These are phyloP conservation scores for Auriscalpium microsporum DNA, from an alignment of 768 basidiomycete species.

Conservation along the genomic window DNA sequence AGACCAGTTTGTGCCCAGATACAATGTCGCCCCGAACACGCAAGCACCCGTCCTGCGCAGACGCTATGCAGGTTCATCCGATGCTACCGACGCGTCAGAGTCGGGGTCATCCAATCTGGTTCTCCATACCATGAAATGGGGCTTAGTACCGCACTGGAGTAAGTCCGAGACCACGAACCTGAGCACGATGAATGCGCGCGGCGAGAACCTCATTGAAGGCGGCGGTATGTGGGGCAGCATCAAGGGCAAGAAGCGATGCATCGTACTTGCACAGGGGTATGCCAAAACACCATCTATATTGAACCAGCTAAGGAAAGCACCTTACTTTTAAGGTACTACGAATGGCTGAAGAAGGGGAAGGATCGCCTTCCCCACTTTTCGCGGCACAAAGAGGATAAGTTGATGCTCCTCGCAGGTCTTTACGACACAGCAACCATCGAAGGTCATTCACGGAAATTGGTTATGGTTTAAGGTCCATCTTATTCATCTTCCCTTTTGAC, in stretches of 20 bases:
- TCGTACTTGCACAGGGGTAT: slow-evolving; percentile 75
- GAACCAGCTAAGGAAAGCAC: neutral
- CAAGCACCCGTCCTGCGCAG: slow-evolving; percentile 67
- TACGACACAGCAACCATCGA: slow-evolving; percentile 70
- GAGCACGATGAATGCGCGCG: slow-evolving; percentile 85
- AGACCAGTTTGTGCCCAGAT: slow-evolving; percentile 50
- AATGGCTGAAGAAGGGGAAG: slow-evolving; percentile 85
- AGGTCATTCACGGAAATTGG: slow-evolving; percentile 26
- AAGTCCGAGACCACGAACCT: slow-evolving; percentile 65
- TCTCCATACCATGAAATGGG: slow-evolving; percentile 87
- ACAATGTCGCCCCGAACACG: slow-evolving; percentile 80
- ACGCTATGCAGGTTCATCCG: slow-evolving; percentile 24
- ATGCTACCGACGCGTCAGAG: slow-evolving; percentile 6
- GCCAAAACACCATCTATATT: slow-evolving; percentile 6
- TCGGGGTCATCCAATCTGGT: slow-evolving; percentile 29
- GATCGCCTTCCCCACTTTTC: slow-evolving; percentile 76
- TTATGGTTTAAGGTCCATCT: neutral
- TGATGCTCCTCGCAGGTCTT: slow-evolving; percentile 84
- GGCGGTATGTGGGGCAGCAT: slow-evolving; percentile 82
- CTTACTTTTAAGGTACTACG: slow-evolving; percentile 80
- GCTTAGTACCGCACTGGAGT: slow-evolving; percentile 77
- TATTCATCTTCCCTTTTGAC: neutral
- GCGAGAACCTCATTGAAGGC: slow-evolving; percentile 69
- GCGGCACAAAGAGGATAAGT: slow-evolving; percentile 48
- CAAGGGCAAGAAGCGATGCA: slow-evolving; percentile 76